Base-by-base conservation (phyloP, 2,329 filamentous ascomycete genomes). In the Alternaria consortialis region DNA sequence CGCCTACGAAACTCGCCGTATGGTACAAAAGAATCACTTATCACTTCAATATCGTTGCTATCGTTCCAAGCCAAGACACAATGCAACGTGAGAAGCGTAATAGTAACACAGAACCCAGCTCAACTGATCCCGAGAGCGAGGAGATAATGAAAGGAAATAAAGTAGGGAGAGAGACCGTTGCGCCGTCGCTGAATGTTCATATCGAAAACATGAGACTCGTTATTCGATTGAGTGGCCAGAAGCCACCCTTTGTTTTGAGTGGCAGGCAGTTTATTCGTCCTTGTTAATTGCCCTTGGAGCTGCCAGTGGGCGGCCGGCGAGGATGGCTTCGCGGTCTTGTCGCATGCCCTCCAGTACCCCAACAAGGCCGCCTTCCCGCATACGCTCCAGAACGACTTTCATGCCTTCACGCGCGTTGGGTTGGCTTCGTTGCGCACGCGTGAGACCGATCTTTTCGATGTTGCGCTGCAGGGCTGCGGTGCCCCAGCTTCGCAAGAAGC, bases 351-450 rank as follows among this genome's bases (percentile, higher is more conserved):
- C 89, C 31, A 92, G 79, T n/a, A 91, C 90, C 23, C 80, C 88
- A 15, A 90, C 87, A 17, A 92, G 80, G 0, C 90, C 90, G 39
- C 89, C 89, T 59, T 84, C 82, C 55, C 90, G 82, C 73, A 92
- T 77, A 48, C 91, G 84, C 78, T 93, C 90, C 23, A 95, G 83
- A 8, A 95, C 91, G 37, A 94, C 87, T 58, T 87, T 88, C 92
- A 95, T 94, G 50, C 92, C 92, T 76, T 94, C 90, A 51, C 90
- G 88, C 68, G 91, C 92, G 81, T 94, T 94, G 53, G 90, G 88
- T 70, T 94, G 85, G 74, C 92, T 91, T 70, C 91, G 90, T 66
- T 90, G 87, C 5, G 92, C 93, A 75, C 92, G 90, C 73, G 88
- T 90, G 39, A 91, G 88, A 11, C 91, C 91, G 62, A 94, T 89